Conservation (phyloP, 352 stramenopile species). For the Thalassiosira hispida region DNA sequence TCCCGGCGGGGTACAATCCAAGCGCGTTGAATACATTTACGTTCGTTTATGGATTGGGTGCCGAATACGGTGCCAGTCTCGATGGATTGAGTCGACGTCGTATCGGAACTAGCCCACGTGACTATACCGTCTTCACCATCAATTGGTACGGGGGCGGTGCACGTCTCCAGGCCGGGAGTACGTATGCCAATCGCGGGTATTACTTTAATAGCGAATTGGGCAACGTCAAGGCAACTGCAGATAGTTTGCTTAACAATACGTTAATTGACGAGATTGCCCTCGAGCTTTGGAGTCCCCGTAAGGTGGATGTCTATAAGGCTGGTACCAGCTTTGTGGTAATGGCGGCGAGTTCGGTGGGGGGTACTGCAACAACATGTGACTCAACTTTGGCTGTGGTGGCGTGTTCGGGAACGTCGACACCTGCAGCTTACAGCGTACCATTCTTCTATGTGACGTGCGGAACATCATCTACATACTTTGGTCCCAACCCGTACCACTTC, state of each 20-base stretch:
- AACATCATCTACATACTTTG: conserved; percentile 19
- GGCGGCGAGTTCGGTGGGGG: background rate
- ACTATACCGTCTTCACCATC: conserved; percentile 34
- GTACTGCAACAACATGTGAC: conserved; percentile 4
- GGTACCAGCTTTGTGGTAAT: conserved; percentile 14
- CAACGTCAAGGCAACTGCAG: conserved; percentile 20
- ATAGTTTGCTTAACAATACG: conserved; percentile 7
- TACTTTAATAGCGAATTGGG: conserved; percentile 20
- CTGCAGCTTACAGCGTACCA: conserved; percentile 6
- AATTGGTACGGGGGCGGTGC: conserved; percentile 27
- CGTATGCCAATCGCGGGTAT: conserved; percentile 30
- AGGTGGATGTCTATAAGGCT: conserved; percentile 19
- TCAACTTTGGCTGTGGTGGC: background rate
- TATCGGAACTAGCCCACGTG: conserved; percentile 2
- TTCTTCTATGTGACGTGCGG: conserved; percentile 47
- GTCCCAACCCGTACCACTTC: conserved; percentile 42
- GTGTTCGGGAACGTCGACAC: conserved; percentile 39
- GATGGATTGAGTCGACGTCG: background rate
- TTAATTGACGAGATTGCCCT: conserved; percentile 20
- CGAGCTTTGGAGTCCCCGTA: conserved; percentile 19
- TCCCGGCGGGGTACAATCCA: conserved; percentile 24
- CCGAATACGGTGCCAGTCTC: conserved; percentile 15
- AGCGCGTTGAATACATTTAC: conserved; percentile 15
- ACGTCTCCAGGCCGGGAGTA: conserved; percentile 8
- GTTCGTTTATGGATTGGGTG: conserved; percentile 26